phyloP scores from a whole-genome alignment of 352 stramenopile genomes.

The Thalassiosira mediterranea region DNA sequence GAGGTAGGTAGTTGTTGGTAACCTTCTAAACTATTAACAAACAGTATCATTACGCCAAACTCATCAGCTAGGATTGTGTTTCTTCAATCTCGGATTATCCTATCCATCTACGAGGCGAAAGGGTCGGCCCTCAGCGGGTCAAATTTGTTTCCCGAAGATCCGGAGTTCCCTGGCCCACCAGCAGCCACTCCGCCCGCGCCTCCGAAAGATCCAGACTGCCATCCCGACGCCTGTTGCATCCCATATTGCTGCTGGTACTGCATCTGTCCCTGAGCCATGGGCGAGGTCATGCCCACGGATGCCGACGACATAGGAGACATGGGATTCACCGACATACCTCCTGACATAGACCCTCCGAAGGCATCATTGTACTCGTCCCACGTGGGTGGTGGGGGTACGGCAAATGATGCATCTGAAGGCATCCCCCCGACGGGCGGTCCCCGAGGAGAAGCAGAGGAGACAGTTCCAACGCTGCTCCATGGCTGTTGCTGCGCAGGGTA shows the following conservation, averaged over 20 bases:
- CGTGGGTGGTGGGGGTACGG: slow-evolving; percentile 32
- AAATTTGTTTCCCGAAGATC: slow-evolving; percentile 1
- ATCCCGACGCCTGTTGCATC: too few relatives aligned
- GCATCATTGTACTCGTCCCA: slow-evolving; percentile 53
- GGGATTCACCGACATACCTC: slow-evolving; percentile 4
- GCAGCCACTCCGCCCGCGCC: not conserved
- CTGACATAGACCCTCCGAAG: slow-evolving; percentile 32
- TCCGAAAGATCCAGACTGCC: too few relatives aligned
- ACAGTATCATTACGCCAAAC: too few relatives aligned
- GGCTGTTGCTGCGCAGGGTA: slow-evolving; percentile 5
- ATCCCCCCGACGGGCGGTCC: slow-evolving; percentile 6
- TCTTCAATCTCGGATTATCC: not conserved
- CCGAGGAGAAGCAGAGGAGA: slow-evolving; percentile 8
- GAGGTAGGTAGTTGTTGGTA: too few relatives aligned
- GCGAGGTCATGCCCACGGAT: slow-evolving; percentile 28
- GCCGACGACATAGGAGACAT: slow-evolving; percentile 8
- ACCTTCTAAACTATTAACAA: too few relatives aligned
- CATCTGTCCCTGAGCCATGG: slow-evolving; percentile 5
- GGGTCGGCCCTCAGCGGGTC: slow-evolving; percentile 10
- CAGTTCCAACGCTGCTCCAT: slow-evolving; percentile 14
- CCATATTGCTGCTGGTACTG: slow-evolving; percentile 6
- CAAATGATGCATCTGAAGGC: slow-evolving; percentile 35
- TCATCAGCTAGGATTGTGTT: too few relatives aligned
- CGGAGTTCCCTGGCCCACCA: not conserved
- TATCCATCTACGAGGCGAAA: slow-evolving; percentile 4